Conservation (phyloP, 2,329 filamentous ascomycete genomes). For the Talaromyces sp. region DNA sequence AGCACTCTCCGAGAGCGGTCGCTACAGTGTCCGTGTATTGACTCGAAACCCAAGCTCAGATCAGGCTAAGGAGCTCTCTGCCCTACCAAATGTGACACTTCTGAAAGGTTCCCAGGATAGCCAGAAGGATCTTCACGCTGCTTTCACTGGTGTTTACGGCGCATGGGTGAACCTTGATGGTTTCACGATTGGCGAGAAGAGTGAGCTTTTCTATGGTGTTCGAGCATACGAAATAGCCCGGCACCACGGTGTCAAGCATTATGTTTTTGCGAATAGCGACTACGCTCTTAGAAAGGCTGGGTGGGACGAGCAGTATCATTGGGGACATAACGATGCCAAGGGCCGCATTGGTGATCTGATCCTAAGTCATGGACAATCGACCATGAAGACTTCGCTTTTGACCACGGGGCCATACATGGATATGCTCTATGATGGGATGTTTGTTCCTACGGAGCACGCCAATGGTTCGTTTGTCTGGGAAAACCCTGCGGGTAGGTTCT, state of each 20-base stretch:
- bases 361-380: constrained; percentile 8
- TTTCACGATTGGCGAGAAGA: constrained; percentile 40
- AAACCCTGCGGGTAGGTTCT: constrained; percentile 6
- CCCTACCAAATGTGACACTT: constrained; percentile 45
- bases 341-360: constrained; percentile 12
- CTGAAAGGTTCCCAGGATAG: constrained; percentile 45
- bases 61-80: constrained; percentile 41
- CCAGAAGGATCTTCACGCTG: constrained; percentile 41
- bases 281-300: constrained; percentile 13
- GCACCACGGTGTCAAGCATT: constrained; percentile 41
- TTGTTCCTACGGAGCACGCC: constrained; percentile 14
- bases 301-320: constrained; percentile 13
- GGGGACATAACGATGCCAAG: constrained; percentile 11
- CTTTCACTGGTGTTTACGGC: constrained; percentile 42
- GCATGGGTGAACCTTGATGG: constrained; percentile 52
- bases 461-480: constrained; percentile 19
- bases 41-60: constrained; percentile 43
- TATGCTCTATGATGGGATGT: constrained; percentile 28
- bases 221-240: constrained; percentile 42
- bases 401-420: constrained; percentile 47
- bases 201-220: constrained; percentile 32
- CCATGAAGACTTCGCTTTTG: constrained; percentile 27
- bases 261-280: constrained; percentile 30
- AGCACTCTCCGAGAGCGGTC: constrained; percentile 20
- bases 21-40: constrained; percentile 45